These are phyloP conservation scores for Dactylonectria estremocensis DNA, from an alignment of 2,329 filamentous ascomycete species.

Conservation along the genomic window DNA sequence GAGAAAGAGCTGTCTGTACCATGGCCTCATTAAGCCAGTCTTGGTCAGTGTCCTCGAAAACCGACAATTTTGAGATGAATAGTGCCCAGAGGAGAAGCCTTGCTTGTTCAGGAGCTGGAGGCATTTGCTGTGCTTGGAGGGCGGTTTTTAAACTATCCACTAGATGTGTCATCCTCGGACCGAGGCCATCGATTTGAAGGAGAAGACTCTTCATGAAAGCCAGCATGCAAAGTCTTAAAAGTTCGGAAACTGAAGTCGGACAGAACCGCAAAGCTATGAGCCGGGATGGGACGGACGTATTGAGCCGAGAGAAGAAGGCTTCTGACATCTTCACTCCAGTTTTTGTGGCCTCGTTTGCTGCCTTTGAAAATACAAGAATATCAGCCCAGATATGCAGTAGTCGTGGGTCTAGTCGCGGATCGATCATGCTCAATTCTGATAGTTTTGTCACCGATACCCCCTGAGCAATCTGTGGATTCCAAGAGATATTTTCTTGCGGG, in stretches of 20 bases:
- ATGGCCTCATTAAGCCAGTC: conserved; percentile 25
- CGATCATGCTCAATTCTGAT: conserved; percentile 28
- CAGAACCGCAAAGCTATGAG: conserved; percentile 40
- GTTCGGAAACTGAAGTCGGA: conserved; percentile 23
- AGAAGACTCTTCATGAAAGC: conserved; percentile 43
- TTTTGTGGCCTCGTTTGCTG: conserved; percentile 40
- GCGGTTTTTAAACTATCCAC: not conserved
- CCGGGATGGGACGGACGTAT: conserved; percentile 42
- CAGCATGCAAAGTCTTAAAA: conserved; percentile 43
- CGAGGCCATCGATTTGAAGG: conserved; percentile 31
- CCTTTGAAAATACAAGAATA: conserved; percentile 41
- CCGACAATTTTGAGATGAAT: conserved; percentile 20
- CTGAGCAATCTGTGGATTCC: conserved; percentile 29
- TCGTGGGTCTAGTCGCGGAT: conserved; percentile 31
- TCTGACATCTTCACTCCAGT: conserved; percentile 38
- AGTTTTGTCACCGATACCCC: conserved; percentile 2
- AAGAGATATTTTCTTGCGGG: conserved; percentile 25
- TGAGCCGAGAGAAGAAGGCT: conserved; percentile 37
- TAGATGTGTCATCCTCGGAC: conserved; percentile 18
- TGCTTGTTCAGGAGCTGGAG: conserved; percentile 7
- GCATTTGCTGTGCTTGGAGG: conserved; percentile 18
- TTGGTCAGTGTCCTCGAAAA: conserved; percentile 31
- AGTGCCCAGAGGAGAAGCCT: conserved; percentile 29
- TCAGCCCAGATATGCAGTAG: conserved; percentile 44
- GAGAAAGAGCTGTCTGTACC: not conserved